phyloP scores from a whole-genome alignment of 1,284 basidiomycete genomes.

The Ustilago sp. region DNA sequence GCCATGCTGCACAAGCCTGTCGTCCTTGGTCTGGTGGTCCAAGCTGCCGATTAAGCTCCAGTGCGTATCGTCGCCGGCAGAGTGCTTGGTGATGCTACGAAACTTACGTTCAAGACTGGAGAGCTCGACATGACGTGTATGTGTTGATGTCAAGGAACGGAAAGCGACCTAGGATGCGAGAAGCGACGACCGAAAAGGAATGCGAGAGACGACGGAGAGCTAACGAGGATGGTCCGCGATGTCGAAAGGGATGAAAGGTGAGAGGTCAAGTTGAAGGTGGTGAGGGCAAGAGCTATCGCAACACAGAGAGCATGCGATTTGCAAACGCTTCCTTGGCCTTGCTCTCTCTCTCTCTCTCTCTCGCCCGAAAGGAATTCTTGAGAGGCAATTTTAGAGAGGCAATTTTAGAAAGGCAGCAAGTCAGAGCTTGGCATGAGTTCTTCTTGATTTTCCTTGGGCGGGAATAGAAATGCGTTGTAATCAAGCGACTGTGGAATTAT shows the following conservation, averaged over 20 bases:
- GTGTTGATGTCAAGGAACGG: constrained; percentile 12
- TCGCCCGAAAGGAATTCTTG: background rate
- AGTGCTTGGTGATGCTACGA: background rate
- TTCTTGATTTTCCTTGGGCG: constrained; percentile 17
- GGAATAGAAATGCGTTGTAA: constrained; percentile 17
- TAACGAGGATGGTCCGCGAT: constrained; percentile 14
- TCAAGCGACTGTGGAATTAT: background rate
- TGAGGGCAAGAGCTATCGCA: constrained; percentile 15
- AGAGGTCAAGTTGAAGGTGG: constrained; percentile 1
- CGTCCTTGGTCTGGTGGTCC: background rate
- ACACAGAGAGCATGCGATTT: constrained; percentile 9
- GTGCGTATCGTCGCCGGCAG: background rate
- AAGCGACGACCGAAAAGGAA: constrained; percentile 12
- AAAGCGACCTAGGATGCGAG: constrained; percentile 11
- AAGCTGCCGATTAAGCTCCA: background rate
- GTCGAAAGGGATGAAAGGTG: background rate
- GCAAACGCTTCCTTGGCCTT: constrained; percentile 12
- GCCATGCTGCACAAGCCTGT: too few relatives aligned
- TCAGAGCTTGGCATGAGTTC: constrained; percentile 3
- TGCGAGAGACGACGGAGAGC: constrained; percentile 20
- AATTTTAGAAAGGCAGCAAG: too few relatives aligned
- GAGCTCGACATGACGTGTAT: constrained; percentile 57
- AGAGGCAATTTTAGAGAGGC: too few relatives aligned
- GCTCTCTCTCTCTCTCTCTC: background rate
- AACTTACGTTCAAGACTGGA: constrained; percentile 65